phyloP scores from a whole-genome alignment of 495 filamentous ascomycete species.

The Pseudevernia furfuracea region DNA sequence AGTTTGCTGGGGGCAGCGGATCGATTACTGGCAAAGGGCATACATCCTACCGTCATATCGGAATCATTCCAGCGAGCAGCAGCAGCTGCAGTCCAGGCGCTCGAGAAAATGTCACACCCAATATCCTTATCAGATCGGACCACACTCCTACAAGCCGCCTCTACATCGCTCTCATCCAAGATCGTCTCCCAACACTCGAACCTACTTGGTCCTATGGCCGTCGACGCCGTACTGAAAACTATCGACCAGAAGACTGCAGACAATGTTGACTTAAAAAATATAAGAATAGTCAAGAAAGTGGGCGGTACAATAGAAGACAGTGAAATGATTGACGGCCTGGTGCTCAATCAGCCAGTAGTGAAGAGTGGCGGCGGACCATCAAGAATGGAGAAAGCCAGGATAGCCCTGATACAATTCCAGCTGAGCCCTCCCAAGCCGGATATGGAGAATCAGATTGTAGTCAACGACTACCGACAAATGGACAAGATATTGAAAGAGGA shows the following conservation, averaged over 20 bases:
- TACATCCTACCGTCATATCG: constrained; percentile 95
- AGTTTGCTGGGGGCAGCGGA: constrained; percentile 91
- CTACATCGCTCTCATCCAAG: constrained; percentile 95
- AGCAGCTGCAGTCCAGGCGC: constrained; percentile 73
- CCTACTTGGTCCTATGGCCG: constrained; percentile 88
- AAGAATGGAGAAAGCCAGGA: constrained; percentile 93
- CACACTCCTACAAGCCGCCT: constrained; percentile 89
- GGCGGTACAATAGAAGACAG: constrained; percentile 97
- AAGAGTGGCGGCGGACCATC: constrained; percentile 88
- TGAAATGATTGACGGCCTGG: constrained; percentile 91
- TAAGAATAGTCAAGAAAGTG: constrained; percentile 94
- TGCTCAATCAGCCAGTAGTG: constrained; percentile 84
- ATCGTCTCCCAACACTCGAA: constrained; percentile 95
- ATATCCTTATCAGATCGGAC: constrained; percentile 81
- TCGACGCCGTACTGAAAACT: constrained; percentile 88
- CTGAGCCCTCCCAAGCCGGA: constrained; percentile 96
- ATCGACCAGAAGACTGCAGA: constrained; percentile 92
- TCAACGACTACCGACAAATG: constrained; percentile 99
- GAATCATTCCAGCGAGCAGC: constrained; percentile 96
- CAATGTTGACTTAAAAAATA: constrained; percentile 93
- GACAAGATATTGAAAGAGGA: constrained; percentile 99
- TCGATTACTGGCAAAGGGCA: constrained; percentile 72
- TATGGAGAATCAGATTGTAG: constrained; percentile 98
- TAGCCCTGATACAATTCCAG: constrained; percentile 97
- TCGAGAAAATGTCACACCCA: constrained; percentile 92